Percentiles rank a stretch among this genome's conserved stretches.
These are phyloP conservation scores for Leishmania mexicana DNA, from an alignment of 208 protist genomes.

Conservation along the genomic window DNA sequence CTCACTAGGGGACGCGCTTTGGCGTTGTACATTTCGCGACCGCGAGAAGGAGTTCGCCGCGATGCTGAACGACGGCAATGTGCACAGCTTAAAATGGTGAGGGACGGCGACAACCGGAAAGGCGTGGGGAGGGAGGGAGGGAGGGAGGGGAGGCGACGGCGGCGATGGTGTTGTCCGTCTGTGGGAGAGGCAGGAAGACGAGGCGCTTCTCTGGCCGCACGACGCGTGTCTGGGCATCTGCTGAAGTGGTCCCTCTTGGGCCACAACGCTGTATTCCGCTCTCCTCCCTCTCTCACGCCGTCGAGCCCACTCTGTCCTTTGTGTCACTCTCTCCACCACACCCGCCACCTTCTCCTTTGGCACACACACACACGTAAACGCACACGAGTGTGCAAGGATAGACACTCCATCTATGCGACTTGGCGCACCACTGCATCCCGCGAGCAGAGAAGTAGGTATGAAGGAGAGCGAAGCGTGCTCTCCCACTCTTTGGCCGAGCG, in stretches of 20 bases:
- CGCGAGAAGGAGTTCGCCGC: constrained; percentile 81
- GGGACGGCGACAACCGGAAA: background rate
- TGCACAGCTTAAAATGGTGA: constrained; percentile 83
- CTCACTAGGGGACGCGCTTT: constrained; percentile 36
- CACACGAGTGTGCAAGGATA: background rate
- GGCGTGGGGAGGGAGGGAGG: background rate
- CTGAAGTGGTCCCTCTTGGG: background rate
- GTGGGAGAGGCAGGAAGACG: background rate
- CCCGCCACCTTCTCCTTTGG: background rate
- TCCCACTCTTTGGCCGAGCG: background rate
- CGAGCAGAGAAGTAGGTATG: background rate
- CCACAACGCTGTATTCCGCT: background rate
- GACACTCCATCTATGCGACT: background rate
- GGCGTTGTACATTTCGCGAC: constrained; percentile 67
- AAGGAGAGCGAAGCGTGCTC: background rate
- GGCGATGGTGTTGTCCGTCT: background rate
- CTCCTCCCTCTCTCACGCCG: background rate
- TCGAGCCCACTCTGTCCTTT: background rate
- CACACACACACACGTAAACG: background rate
- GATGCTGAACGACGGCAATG: constrained; percentile 53
- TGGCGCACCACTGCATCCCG: background rate
- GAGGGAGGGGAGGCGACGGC: background rate
- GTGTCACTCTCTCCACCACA: no score
- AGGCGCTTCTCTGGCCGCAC: background rate
- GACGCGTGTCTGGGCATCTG: background rate